Evolutionary conservation across 768 basidiomycete species (phyloP), one percentile per base, ranked within the genome.

Genomic region (Lepiota venenata): DNA sequence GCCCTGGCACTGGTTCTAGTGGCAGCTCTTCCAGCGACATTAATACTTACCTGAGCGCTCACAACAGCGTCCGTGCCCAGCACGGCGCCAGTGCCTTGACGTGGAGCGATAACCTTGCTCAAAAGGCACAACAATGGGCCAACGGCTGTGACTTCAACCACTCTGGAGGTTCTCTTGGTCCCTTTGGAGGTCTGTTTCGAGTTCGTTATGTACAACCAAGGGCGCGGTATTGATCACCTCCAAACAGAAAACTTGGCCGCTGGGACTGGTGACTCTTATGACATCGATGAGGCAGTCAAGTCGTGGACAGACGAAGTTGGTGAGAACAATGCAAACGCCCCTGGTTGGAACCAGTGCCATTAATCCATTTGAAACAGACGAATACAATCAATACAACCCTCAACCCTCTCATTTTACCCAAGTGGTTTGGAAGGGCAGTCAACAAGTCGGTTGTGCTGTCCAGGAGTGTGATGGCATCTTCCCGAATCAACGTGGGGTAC

Each of bases 351-450:
- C 5, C 6, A 2, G 10, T 18, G 25, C 52, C 15, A 52, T 47
- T 40, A 25, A 47, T 46, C 22, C 25, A 37, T 53, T 45, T n/a
- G 37, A 42, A 40, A 48, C 60, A 86, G 84, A 75, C 1, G 58
- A 79, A 37, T 88, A 87, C 63, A 59, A 83, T 60, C 69, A 84
- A 35, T 74, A 61, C 61, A 81, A 80, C 65, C 87, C 87, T 1
- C 58, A 66, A 38, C 61, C 78, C 15, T 86, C 84, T 45, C 88
- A 90, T 64, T 90, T 84, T 62, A 89, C 88, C 8, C 87, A 88
- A 65, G 78, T 87, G 4, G 86, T 90, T 7, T 90, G 88, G 87
- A 88, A 89, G 66, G 72, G 66, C 5, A 77, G 81, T 20, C 80
- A 76, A 1, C 69, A 86, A 56, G 72, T 88, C 18, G 87, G 85